Percentiles rank a stretch among this genome's conserved stretches.
These are phyloP conservation scores for Paragyromitra xinjiangensis DNA, from an alignment of 495 filamentous ascomycete genomes.

Conservation along the genomic window DNA sequence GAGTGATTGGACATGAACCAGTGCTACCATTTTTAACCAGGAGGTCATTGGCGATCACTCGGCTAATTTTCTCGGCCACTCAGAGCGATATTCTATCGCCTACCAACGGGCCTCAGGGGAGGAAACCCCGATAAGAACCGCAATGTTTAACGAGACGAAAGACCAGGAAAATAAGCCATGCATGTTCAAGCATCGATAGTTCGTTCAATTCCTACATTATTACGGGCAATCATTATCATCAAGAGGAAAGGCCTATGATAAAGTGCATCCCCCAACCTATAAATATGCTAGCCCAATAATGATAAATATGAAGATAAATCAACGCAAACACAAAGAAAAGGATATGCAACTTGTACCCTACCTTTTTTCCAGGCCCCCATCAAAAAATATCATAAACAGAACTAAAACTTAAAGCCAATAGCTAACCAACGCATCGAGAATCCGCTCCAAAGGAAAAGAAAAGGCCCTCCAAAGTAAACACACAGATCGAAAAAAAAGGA, in stretches of 20 bases:
- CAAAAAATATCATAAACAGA: conserved; percentile 9
- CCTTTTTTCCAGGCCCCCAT: background rate
- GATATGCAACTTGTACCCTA: conserved; percentile 7
- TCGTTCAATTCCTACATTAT: background rate
- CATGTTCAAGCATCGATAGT: background rate
- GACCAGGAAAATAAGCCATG: background rate
- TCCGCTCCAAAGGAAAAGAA: background rate
- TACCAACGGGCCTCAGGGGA: background rate
- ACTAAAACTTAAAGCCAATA: conserved; percentile 16
- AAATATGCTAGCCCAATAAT: background rate
- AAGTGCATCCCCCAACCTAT: conserved; percentile 4
- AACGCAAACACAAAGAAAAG: conserved; percentile 1
- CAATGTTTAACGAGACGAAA: background rate
- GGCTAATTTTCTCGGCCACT: background rate
- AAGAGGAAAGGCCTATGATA: background rate
- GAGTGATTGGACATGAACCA: conserved; percentile 20
- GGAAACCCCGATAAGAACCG: background rate
- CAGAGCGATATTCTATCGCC: background rate
- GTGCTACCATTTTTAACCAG: background rate
- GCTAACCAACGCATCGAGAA: background rate
- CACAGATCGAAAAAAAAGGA: background rate
- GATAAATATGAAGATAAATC: background rate
- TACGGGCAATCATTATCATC: conserved; percentile 1
- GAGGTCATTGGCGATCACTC: conserved; percentile 26
- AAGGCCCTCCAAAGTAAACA: background rate